Conservation (phyloP, 495 filamentous ascomycete species). For the Chlorociboria aeruginascens region DNA sequence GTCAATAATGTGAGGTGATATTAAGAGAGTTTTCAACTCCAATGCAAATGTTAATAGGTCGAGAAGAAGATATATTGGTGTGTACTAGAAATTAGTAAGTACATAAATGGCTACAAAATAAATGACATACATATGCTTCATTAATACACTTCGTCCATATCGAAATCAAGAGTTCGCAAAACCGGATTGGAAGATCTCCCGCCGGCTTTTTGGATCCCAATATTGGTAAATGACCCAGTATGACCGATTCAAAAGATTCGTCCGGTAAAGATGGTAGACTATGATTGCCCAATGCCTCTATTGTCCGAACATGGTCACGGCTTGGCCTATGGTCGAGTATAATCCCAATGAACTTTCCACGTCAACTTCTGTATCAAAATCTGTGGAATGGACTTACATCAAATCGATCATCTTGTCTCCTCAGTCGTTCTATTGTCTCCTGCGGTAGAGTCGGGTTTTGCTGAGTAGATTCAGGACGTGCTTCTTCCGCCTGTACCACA, state of each 20-base stretch:
- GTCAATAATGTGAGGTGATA: slow-evolving; percentile 14
- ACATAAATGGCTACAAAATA: background rate
- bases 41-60: slow-evolving; percentile 16
- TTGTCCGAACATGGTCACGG: slow-evolving; percentile 9
- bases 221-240: slow-evolving; percentile 13
- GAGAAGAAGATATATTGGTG: slow-evolving; percentile 16
- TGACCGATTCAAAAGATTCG: slow-evolving; percentile 16
- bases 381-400: slow-evolving; percentile 11
- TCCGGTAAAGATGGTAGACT: slow-evolving; percentile 13
- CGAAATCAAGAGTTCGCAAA: slow-evolving; percentile 16
- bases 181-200: slow-evolving; percentile 12
- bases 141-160: slow-evolving; percentile 17
- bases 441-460: slow-evolving; percentile 3
- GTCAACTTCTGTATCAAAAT: background rate
- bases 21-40: slow-evolving; percentile 14
- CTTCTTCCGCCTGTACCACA: slow-evolving; percentile 25
- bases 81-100: slow-evolving; percentile 4
- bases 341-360: slow-evolving; percentile 14
- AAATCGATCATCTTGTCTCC: slow-evolving; percentile 17
- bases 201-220: slow-evolving; percentile 9
- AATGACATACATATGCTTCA: slow-evolving; percentile 14
- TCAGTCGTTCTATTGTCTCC: slow-evolving; percentile 12
- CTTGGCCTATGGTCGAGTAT: slow-evolving; percentile 17
- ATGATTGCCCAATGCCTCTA: slow-evolving; percentile 16
- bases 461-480: background rate